phyloP scores from a whole-genome alignment of 2,329 filamentous ascomycete species.

The Clonostachys solani region DNA sequence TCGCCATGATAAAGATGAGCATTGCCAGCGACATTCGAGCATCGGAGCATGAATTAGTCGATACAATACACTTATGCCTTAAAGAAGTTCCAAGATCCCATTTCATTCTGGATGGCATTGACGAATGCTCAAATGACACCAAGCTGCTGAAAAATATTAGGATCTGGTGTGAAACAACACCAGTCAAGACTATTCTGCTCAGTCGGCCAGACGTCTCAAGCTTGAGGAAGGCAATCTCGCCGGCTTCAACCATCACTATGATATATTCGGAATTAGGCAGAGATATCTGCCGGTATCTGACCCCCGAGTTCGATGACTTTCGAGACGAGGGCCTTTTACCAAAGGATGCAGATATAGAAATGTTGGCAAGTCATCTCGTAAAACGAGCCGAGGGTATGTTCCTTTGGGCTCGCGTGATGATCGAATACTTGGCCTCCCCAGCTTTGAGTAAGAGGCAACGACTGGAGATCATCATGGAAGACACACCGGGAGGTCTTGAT shows the following conservation, averaged over 20 bases:
- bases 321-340: too few species aligned
- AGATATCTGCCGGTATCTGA: neutral
- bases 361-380: neutral
- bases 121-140: neutral
- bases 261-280: neutral
- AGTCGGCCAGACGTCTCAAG: neutral
- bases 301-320: too few species aligned
- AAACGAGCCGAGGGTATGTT: neutral
- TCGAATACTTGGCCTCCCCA: neutral
- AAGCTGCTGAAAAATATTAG: too few species aligned
- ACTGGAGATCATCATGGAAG: too few species aligned
- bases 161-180: too few species aligned
- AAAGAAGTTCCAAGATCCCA: neutral
- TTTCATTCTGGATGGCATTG: neutral
- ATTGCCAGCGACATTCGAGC: neutral
- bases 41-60: neutral
- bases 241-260: neutral
- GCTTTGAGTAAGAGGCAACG: too few species aligned
- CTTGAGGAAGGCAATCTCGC: too few species aligned
- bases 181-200: neutral
- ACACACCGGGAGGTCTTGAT: too few species aligned
- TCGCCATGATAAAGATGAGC: too few species aligned
- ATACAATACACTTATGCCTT: too few species aligned
- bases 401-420: neutral
- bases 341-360: neutral